Percentiles rank a stretch among this genome's conserved stretches.
Conservation (phyloP, 1,284 basidiomycete species). For the Leccinum huronense region DNA sequence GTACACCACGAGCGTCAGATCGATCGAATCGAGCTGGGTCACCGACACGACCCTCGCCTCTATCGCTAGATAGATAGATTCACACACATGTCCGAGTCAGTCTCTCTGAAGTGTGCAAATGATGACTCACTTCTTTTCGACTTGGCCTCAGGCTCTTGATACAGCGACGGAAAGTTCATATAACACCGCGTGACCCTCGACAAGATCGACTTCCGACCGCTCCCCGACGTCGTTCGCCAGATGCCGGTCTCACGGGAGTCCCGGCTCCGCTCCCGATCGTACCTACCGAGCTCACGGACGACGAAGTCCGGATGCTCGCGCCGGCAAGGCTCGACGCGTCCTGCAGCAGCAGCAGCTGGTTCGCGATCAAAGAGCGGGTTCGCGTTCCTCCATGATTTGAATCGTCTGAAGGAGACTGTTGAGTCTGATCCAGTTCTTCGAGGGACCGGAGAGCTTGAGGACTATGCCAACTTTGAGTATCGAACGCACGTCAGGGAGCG, state of each 20-base stretch:
- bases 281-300: conserved; percentile 45
- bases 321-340: conserved; percentile 70
- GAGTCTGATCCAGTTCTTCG: conserved; percentile 64
- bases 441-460: conserved; percentile 80
- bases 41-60: conserved; percentile 90
- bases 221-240: conserved; percentile 41
- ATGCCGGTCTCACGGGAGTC: conserved; percentile 38
- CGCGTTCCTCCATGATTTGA: conserved; percentile 61
- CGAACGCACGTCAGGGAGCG: conserved; percentile 69
- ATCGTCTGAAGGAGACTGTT: conserved; percentile 81
- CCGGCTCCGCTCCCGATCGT: conserved; percentile 35
- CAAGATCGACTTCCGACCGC: conserved; percentile 71
- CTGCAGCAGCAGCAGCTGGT: conserved; percentile 56
- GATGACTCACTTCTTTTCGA: conserved; percentile 77
- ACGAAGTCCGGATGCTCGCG: conserved; percentile 61
- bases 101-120: not conserved
- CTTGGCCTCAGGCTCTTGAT: conserved; percentile 98
- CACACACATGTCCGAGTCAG: not conserved
- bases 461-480: conserved; percentile 76
- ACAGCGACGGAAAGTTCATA: conserved; percentile 95
- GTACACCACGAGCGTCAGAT: conserved; percentile 95
- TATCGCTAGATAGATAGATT: conserved; percentile 51
- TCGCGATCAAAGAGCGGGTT: conserved; percentile 55
- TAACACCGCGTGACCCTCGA: conserved; percentile 90
- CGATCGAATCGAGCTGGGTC: conserved; percentile 95